Percentiles rank a stretch among this genome's conserved stretches.
Evolutionary conservation across 805 yeast species (phyloP).

Genomic region (Yueomyces sinensis): DNA sequence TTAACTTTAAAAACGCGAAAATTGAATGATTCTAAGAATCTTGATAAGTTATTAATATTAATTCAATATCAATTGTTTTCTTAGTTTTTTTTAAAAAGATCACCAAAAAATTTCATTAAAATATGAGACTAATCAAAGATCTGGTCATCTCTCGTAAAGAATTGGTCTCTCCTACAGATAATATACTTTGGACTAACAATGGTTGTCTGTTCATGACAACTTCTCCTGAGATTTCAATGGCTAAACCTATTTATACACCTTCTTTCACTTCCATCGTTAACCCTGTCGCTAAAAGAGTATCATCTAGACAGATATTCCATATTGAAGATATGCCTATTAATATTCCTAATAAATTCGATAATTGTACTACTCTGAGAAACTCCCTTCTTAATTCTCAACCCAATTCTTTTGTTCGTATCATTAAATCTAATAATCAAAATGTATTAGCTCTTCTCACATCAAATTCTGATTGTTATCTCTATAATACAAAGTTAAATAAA

Average conservation of each 20-base stretch:
- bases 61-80: too few species aligned
- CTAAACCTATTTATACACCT: conserved; percentile 13
- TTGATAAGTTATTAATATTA: too few species aligned
- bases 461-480: conserved; percentile 12
- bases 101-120: too few species aligned
- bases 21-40: too few species aligned
- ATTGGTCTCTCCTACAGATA: conserved; percentile 15
- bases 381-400: conserved; percentile 19
- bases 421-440: conserved; percentile 3
- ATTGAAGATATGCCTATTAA: conserved; percentile 12
- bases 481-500: too few species aligned
- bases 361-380: conserved; percentile 11
- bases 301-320: conserved; percentile 16
- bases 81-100: too few species aligned
- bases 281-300: background rate
- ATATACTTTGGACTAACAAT: conserved; percentile 18
- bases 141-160: conserved; percentile 17
- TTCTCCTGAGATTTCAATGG: conserved; percentile 15
- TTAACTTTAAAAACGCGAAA: too few species aligned
- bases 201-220: conserved; percentile 19
- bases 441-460: conserved; percentile 17
- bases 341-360: conserved; percentile 17
- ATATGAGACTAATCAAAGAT: conserved; percentile 20
- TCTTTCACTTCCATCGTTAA: background rate
- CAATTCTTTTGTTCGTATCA: conserved; percentile 9